Percentiles rank a stretch among this genome's conserved stretches.
phyloP scores from a whole-genome alignment of 2,329 filamentous ascomycete species.

The Thielaviopsis ethacetica region DNA sequence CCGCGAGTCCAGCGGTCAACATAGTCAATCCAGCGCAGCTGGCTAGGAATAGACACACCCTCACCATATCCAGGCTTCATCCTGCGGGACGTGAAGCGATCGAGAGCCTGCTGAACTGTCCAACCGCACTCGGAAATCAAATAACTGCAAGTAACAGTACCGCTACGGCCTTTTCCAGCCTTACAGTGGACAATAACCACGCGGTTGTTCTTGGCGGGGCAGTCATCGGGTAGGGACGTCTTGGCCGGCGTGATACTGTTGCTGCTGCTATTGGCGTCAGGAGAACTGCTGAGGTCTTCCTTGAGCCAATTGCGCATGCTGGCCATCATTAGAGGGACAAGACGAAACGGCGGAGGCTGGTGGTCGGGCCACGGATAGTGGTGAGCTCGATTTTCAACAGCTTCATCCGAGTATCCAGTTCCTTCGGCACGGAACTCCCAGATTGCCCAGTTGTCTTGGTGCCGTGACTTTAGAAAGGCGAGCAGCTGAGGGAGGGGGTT shows the following conservation, averaged over 20 bases:
- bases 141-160: constrained; percentile 76
- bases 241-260: not conserved
- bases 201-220: constrained; percentile 5
- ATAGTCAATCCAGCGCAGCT: constrained; percentile 74
- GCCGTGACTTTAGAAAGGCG: constrained; percentile 71
- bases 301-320: constrained; percentile 83
- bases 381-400: constrained; percentile 69
- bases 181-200: constrained; percentile 94
- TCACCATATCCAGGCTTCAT: constrained; percentile 83
- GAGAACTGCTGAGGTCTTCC: constrained; percentile 17
- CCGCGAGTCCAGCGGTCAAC: constrained; percentile 69
- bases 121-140: constrained; percentile 70
- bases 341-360: constrained; percentile 80
- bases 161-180: constrained; percentile 85
- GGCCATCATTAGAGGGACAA: constrained; percentile 78
- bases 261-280: not conserved
- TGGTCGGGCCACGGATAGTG: constrained; percentile 97
- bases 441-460: constrained; percentile 75
- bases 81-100: constrained; percentile 55
- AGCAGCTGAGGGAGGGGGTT: constrained; percentile 83
- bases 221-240: constrained; percentile 7
- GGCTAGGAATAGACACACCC: constrained; percentile 85
- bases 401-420: constrained; percentile 82
- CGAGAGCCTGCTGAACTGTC: constrained; percentile 35
- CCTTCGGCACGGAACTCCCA: constrained; percentile 98